Conservation (phyloP, 1,139 yeast species). For the Saccharomycopsis hybrid region DNA sequence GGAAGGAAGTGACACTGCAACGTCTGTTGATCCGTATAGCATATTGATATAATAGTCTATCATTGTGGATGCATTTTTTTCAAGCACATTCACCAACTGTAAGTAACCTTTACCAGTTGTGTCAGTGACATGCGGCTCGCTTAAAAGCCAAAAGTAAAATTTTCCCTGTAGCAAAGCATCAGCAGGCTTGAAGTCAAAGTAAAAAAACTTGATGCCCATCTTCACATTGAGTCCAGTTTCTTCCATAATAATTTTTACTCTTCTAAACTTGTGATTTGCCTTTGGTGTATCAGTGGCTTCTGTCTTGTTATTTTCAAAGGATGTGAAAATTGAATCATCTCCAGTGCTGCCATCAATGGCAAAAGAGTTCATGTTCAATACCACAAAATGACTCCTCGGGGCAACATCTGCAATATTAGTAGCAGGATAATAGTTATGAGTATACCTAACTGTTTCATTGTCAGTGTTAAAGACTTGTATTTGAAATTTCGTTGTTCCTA, state of each 20-base stretch:
- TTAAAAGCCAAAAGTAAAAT: slow-evolving; percentile 6
- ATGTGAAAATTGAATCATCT: slow-evolving; percentile 3
- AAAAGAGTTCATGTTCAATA: slow-evolving; percentile 34
- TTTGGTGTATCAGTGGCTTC: slow-evolving; percentile 30
- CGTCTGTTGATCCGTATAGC: not conserved
- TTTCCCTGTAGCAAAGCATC: not conserved
- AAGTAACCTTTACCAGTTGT: too few relatives aligned
- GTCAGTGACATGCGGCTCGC: not conserved
- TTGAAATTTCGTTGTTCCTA: slow-evolving; percentile 55
- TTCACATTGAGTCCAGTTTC: slow-evolving; percentile 54
- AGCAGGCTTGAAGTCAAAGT: slow-evolving; percentile 41
- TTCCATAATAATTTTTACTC: slow-evolving; percentile 45
- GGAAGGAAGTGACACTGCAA: too few relatives aligned
- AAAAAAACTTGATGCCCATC: slow-evolving; percentile 51
- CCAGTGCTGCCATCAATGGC: not conserved
- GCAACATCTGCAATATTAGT: slow-evolving; percentile 50
- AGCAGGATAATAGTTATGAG: slow-evolving; percentile 47
- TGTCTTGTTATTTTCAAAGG: too few relatives aligned
- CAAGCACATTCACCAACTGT: slow-evolving; percentile 8
- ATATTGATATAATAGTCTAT: not conserved
- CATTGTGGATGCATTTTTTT: slow-evolving; percentile 7
- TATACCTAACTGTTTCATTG: slow-evolving; percentile 7
- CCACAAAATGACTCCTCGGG: slow-evolving; percentile 46
- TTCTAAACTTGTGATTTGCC: not conserved
- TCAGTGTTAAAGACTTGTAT: slow-evolving; percentile 28